Conservation (phyloP, 225 moss, liverwort and hornwort species). For the Rhytidiadelphus loreus region DNA sequence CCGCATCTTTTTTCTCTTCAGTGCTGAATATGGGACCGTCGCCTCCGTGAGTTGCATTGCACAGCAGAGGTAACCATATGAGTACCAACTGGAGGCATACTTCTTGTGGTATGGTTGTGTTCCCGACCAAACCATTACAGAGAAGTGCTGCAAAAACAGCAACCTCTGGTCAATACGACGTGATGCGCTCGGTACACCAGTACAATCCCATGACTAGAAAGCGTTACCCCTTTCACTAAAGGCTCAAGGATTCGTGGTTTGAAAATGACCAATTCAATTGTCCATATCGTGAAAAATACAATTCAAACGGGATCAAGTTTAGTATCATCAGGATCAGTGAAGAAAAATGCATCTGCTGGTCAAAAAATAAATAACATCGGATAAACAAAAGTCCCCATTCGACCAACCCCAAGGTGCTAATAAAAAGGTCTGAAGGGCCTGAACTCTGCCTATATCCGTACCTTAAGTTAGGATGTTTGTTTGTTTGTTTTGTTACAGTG, state of each 20-base stretch:
- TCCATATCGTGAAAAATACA: neutral
- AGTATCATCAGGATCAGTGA: neutral
- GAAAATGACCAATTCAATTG: neutral
- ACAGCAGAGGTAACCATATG: conserved; percentile 71
- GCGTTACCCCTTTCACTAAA: neutral
- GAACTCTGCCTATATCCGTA: neutral
- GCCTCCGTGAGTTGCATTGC: conserved; percentile 77
- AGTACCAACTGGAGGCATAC: conserved; percentile 51
- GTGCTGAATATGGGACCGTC: conserved; percentile 74
- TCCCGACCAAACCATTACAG: conserved; percentile 15
- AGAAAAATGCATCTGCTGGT: neutral
- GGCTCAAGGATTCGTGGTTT: neutral
- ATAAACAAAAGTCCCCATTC: neutral
- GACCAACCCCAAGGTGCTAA: neutral
- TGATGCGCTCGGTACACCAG: neutral
- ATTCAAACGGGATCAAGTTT: neutral
- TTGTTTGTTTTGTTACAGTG: too few relatives aligned
- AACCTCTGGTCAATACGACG: neutral
- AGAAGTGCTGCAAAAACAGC: conserved; percentile 23
- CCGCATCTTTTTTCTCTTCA: conserved; percentile 39
- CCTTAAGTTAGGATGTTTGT: too few relatives aligned
- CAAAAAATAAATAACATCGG: neutral
- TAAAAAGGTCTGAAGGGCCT: too few relatives aligned
- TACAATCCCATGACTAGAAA: neutral
- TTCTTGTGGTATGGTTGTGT: conserved; percentile 28